Base-by-base conservation (phyloP, 2,329 filamentous ascomycete species). In the Nemania serpens region DNA sequence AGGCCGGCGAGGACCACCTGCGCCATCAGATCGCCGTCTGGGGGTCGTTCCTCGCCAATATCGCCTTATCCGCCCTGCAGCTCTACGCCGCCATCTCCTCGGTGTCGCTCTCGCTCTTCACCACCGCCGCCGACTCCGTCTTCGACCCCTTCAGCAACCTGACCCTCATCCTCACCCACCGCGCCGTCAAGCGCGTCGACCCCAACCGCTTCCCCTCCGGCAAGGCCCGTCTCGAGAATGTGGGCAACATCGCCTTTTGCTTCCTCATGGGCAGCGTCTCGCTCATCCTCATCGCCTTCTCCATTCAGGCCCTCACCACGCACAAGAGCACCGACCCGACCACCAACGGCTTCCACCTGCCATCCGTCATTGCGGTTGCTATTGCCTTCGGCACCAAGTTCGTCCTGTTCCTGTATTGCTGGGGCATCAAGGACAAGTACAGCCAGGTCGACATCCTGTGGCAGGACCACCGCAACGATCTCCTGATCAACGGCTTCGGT, bases 401-500 rank as follows among this genome's bases (percentile, higher is more conserved):
- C 15, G 71, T 70, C 5, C 82, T 98, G 0, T 98, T 97, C 75
- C 69, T 96, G 25, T 98, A 97, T 80, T 98, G 95, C 78, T 98
- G 90, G 87, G 87, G 91, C 4, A 78, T 98, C 70, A 89, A 94
- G 68, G 89, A 97, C 78, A 91, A 91, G 70, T 97, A 98, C 80
- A 92, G 88, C 62, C 93, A 97, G 75, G 87, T 97, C 65, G 86
- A 90, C 59, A 97, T 97, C 73, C 81, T 98, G 13, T 97, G 93
- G 93, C 91, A 96, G 75, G 94, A 98, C 72, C 95, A 99, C 78
- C 89, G 95, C 63, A 99, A 99, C 73, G 95, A 99, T 73, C 82
- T 99, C n/a, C 82, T 97, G 70, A 92, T 99, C 83, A 99, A 98
- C 75, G 92, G 92, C 55, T 92, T 96, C 68, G 93, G 90, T 85